Percentiles rank a stretch among this genome's conserved stretches.
Conservation (phyloP, 768 basidiomycete species). For the Naganishia friedmannii region DNA sequence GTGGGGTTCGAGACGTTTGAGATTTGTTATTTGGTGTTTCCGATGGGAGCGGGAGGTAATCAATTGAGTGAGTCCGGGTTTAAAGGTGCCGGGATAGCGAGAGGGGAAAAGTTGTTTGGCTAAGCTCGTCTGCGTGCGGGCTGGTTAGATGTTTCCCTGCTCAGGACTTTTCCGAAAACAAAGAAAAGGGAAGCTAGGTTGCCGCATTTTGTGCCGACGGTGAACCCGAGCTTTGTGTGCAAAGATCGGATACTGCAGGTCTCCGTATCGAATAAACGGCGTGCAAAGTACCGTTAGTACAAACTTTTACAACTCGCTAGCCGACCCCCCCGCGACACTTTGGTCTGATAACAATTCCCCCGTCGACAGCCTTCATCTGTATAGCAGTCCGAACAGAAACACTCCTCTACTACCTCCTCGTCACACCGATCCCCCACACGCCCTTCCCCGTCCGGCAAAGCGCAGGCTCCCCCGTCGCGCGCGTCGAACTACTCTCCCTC, state of each 20-base stretch:
- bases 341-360: too few relatives aligned
- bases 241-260: conserved; percentile 22
- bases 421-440: not conserved
- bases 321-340: too few relatives aligned
- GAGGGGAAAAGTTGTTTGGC: too few relatives aligned
- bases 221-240: not conserved
- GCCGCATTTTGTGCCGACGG: conserved; percentile 2
- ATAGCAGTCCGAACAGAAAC: conserved; percentile 16
- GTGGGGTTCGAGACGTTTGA: not conserved
- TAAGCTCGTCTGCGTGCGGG: not conserved
- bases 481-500: conserved; percentile 1
- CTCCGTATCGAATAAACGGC: conserved; percentile 18
- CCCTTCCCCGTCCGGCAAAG: not conserved
- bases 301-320: not conserved
- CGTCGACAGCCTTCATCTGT: not conserved
- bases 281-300: not conserved
- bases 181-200: not conserved
- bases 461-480: not conserved
- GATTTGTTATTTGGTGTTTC: conserved; percentile 3
- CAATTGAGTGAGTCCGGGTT: conserved; percentile 15
- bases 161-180: not conserved
- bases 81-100: not conserved
- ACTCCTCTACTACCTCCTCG: conserved; percentile 10
- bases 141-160: conserved; percentile 14
- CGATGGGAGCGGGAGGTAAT: conserved; percentile 20